phyloP scores from a whole-genome alignment of 306 rosid species.

The Glycyrrhiza uralensis region DNA sequence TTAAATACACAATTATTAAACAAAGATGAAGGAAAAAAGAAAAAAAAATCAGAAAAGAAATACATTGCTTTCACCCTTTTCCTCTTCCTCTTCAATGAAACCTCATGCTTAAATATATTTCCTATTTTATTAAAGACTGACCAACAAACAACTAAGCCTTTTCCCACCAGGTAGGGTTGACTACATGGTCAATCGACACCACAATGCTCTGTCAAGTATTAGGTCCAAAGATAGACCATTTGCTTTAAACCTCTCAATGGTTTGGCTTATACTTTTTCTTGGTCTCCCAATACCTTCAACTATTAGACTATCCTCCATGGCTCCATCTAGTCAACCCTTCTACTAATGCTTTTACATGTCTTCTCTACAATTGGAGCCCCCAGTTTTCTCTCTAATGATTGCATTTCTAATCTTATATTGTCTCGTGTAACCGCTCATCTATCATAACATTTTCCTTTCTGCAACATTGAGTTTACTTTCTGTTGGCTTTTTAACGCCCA shows the following conservation, averaged over 20 bases:
- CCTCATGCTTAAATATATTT: constrained; percentile 4
- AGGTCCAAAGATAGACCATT: background rate
- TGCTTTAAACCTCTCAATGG: background rate
- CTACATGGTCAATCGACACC: background rate
- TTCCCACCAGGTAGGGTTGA: background rate
- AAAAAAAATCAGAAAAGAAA: too few relatives aligned
- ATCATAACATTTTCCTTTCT: background rate
- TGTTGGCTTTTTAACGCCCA: too few relatives aligned
- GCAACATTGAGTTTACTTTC: background rate
- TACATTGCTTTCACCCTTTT: background rate
- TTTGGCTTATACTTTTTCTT: background rate
- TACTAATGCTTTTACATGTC: too few relatives aligned
- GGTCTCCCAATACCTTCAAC: background rate
- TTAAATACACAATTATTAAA: constrained; percentile 13
- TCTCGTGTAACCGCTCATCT: background rate
- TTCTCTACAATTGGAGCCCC: background rate
- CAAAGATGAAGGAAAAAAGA: background rate
- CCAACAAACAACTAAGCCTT: background rate
- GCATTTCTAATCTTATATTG: background rate
- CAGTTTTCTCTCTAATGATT: background rate
- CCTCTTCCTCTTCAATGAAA: constrained; percentile 17
- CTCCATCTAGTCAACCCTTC: background rate
- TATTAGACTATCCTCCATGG: background rate
- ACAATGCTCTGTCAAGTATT: too few relatives aligned
- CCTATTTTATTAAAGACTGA: background rate